Conservation (phyloP, 306 rosid species). For the Cajanus cajan region DNA sequence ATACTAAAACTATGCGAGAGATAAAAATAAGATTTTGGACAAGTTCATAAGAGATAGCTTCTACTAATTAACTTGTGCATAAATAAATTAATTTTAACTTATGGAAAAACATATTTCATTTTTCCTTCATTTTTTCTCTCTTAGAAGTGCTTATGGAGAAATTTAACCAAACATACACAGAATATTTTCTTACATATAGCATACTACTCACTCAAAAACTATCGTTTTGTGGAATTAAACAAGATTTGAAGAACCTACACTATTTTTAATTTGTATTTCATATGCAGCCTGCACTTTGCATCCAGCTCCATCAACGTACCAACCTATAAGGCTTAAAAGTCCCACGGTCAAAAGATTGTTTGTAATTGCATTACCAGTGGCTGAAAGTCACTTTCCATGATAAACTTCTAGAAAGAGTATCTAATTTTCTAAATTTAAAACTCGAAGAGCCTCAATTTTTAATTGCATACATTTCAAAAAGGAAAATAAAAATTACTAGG, state of each 20-base stretch:
- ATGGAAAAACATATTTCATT: too few species aligned
- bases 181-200: neutral
- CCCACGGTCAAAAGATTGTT: neutral
- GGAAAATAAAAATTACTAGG: neutral
- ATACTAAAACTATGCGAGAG: too few species aligned
- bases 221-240: neutral
- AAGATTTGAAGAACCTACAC: neutral
- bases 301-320: neutral
- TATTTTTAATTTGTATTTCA: neutral
- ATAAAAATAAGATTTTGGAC: too few species aligned
- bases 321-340: neutral
- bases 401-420: neutral
- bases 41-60: too few species aligned
- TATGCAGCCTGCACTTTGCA: neutral
- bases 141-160: too few species aligned
- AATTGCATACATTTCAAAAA: neutral
- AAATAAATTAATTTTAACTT: too few species aligned
- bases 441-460: neutral
- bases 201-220: neutral
- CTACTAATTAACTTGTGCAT: too few species aligned
- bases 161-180: too few species aligned
- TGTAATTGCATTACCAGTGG: neutral
- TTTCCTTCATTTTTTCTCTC: too few species aligned
- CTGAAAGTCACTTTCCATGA: neutral
- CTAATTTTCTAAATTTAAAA: neutral